Base-by-base conservation (phyloP, 345 rosid species). In the Reutealis trisperma region DNA sequence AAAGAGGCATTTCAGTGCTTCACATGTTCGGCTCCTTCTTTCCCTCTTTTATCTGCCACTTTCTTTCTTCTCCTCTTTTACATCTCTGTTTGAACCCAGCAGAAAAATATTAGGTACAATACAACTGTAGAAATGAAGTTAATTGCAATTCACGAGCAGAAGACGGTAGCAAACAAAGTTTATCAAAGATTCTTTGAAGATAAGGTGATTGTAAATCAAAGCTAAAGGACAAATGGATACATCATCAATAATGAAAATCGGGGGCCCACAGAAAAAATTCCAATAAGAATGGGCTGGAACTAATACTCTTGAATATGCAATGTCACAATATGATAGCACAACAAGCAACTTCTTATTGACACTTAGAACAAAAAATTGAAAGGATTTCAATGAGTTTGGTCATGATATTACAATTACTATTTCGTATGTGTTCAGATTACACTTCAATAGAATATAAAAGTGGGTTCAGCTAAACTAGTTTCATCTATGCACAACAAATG, bases 211-310 rank as follows among this genome's bases (percentile, higher is more conserved):
- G 41, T 10, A 9, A 13, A 65, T 41, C 8, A 24, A 24, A 41
- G 21, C 22, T 57, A 42, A 59, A 58, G 25, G 12, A 58, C 21
- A 72, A 22, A 42, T 27, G 12, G 22, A 32, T 3, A 71, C 67
- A n/a, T 30, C 44, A 54, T 13, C 67, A 12, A 47, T 14, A 3
- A 10, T 32, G 73, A 52, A 63, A 70, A 63, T 44, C 6, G 71
- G 42, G 63, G 27, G 22, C 57, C 71, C 37, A 21, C 5, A 41
- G 7, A 58, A 74, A 77, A 57, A 70, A 9, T 42, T 70, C 69
- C 74, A 41, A n/a, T 37, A 4, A 37, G 41, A 37, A 27, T 27
- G 30, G 30, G 30, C 30, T 27, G 30, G 30, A 27, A 27, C 1
- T 27, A 27, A 27, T 27, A 1, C 30, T 27, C 30, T 27, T 27